Percentiles rank a stretch among this genome's conserved stretches.
These are phyloP conservation scores for Pseudogymnoascus sp. DNA, from an alignment of 2,329 filamentous ascomycete genomes.

Conservation along the genomic window DNA sequence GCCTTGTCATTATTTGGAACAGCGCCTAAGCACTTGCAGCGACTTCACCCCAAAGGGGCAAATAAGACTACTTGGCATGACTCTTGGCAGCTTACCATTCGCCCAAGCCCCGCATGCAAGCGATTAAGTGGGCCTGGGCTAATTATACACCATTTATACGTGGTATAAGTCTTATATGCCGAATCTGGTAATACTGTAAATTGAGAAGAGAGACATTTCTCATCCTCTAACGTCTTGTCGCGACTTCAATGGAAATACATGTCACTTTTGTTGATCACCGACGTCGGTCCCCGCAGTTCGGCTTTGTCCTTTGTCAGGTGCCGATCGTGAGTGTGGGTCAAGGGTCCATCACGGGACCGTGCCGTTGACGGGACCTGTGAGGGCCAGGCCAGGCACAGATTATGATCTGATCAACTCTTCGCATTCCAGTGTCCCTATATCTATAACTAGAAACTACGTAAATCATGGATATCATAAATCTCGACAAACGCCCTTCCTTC, in stretches of 20 bases:
- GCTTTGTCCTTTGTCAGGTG: constrained; percentile 2
- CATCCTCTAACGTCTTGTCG: not conserved
- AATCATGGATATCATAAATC: constrained; percentile 9
- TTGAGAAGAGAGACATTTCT: constrained; percentile 5
- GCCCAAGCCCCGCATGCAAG: not conserved
- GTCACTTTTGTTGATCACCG: not conserved
- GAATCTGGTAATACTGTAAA: not conserved
- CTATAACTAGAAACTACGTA: not conserved
- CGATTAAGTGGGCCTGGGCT: not conserved
- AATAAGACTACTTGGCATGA: not conserved
- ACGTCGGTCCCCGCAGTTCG: not conserved
- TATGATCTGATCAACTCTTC: not conserved
- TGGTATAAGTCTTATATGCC: not conserved
- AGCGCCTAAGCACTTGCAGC: not conserved
- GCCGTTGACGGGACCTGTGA: not conserved
- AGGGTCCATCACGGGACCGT: not conserved
- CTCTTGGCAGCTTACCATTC: not conserved
- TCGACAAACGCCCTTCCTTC: not conserved
- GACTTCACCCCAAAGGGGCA: not conserved
- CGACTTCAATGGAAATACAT: not conserved
- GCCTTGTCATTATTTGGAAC: constrained; percentile 1
- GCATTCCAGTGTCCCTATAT: not conserved
- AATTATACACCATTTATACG: not conserved
- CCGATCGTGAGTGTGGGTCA: not conserved
- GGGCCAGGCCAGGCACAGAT: not conserved